Conservation (phyloP, 257 asterid genomes). For the Salvia hispanica region DNA sequence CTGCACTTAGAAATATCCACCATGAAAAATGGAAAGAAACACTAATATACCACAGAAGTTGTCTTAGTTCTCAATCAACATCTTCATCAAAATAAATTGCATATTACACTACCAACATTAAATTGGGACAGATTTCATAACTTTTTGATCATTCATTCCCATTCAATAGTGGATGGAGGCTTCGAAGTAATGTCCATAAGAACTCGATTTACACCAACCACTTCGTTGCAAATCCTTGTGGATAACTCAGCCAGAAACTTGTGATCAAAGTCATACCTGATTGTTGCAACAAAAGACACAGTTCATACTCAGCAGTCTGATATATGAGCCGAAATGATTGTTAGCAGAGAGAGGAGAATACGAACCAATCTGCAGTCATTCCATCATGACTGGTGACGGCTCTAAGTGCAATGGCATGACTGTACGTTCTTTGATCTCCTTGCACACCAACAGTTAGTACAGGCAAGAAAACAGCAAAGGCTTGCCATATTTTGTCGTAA, state of each 20-base stretch:
- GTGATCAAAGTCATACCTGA: conserved; percentile 86
- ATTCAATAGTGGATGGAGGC: conserved; percentile 98
- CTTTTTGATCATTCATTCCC: conserved; percentile 55
- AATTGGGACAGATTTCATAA: not conserved
- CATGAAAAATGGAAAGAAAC: not conserved
- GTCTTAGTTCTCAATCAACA: conserved; percentile 1
- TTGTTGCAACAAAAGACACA: conserved; percentile 27
- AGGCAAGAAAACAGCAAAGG: conserved; percentile 95
- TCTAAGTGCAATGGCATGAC: conserved; percentile 84
- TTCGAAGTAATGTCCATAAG: conserved; percentile 95
- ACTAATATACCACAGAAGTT: not conserved
- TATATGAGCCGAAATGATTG: not conserved
- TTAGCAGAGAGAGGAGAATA: not conserved
- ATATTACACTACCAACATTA: conserved; percentile 3
- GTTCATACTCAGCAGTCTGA: not conserved
- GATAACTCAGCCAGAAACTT: conserved; percentile 84
- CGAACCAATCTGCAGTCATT: conserved; percentile 98
- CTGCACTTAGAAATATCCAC: conserved; percentile 23
- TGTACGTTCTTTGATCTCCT: conserved; percentile 97
- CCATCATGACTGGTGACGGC: conserved; percentile 99
- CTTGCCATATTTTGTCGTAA: conserved; percentile 95
- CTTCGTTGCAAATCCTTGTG: conserved; percentile 88
- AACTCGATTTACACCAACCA: conserved; percentile 92
- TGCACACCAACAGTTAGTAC: conserved; percentile 93
- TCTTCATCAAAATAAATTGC: conserved; percentile 25